phyloP scores from a whole-genome alignment of 305 asterid species.

The Plantago coronopus region DNA sequence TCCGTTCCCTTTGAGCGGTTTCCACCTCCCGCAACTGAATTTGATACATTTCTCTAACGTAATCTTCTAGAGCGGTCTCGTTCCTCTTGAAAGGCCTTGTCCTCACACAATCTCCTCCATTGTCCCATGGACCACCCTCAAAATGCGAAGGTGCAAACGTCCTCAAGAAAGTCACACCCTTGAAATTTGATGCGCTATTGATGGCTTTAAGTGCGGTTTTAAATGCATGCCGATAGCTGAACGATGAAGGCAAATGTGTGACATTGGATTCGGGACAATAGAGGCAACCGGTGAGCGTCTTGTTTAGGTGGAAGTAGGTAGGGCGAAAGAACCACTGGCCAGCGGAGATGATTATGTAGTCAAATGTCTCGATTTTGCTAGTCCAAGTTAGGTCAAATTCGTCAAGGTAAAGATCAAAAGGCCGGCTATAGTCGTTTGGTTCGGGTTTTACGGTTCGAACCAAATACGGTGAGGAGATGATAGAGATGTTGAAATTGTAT shows the following conservation, averaged over 20 bases:
- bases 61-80: slow-evolving; percentile 44
- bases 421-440: slow-evolving; percentile 39
- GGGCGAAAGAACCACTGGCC: slow-evolving; percentile 88
- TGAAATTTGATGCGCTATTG: slow-evolving; percentile 23
- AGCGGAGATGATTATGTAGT: slow-evolving; percentile 62
- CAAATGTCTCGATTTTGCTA: slow-evolving; percentile 29
- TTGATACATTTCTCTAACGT: slow-evolving; percentile 47
- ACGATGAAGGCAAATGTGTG: slow-evolving; percentile 41
- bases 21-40: slow-evolving; percentile 64
- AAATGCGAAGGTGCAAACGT: slow-evolving; percentile 84
- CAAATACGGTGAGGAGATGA: slow-evolving; percentile 63
- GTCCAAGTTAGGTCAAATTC: slow-evolving; percentile 59
- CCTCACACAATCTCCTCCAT: slow-evolving; percentile 72
- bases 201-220: slow-evolving; percentile 59
- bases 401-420: slow-evolving; percentile 61
- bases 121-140: slow-evolving; percentile 79
- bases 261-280: slow-evolving; percentile 58
- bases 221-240: slow-evolving; percentile 70
- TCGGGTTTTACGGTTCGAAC: slow-evolving; percentile 41
- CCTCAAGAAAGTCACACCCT: slow-evolving; percentile 51
- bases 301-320: slow-evolving; percentile 50
- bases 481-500: slow-evolving; percentile 61
- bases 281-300: slow-evolving; percentile 55
- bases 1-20: slow-evolving; percentile 54
- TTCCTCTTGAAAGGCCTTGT: slow-evolving; percentile 47